These are phyloP conservation scores for Fusarium guadeloupense DNA, from an alignment of 2,329 filamentous ascomycete genomes.

Conservation along the genomic window DNA sequence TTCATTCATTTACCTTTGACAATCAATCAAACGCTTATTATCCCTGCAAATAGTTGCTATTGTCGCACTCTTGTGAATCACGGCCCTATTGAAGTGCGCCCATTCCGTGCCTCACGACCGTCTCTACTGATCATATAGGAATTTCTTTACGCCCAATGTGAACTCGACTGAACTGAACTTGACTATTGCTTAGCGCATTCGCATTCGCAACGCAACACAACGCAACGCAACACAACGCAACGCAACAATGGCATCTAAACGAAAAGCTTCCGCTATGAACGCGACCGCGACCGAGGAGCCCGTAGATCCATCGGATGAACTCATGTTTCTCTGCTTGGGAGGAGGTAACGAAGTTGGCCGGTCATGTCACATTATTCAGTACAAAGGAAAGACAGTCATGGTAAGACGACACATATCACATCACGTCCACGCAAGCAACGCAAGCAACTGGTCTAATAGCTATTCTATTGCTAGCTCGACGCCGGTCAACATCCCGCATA, in stretches of 20 bases:
- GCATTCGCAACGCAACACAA: no score
- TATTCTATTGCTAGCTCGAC: slow-evolving; percentile 73
- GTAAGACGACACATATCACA: slow-evolving; percentile 56
- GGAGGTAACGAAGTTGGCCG: slow-evolving; percentile 97
- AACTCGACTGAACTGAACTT: slow-evolving; percentile 9
- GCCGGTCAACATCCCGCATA: slow-evolving; percentile 97
- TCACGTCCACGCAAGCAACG: no score
- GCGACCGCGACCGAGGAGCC: slow-evolving; percentile 77
- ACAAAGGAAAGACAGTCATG: slow-evolving; percentile 99
- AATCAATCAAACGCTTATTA: not conserved
- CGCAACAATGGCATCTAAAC: slow-evolving; percentile 88
- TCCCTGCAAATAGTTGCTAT: slow-evolving; percentile 1
- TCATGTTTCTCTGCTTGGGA: slow-evolving; percentile 92
- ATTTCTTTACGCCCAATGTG: slow-evolving; percentile 22
- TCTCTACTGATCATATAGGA: slow-evolving; percentile 29
- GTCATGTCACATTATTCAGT: slow-evolving; percentile 97
- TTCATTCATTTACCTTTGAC: not conserved
- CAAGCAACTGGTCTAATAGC: slow-evolving; percentile 35
- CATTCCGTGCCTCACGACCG: slow-evolving; percentile 4
- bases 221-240: no score
- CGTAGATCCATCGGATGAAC: slow-evolving; percentile 90
- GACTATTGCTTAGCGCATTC: slow-evolving; percentile 23
- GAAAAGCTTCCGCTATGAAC: slow-evolving; percentile 83
- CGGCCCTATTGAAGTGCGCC: slow-evolving; percentile 6
- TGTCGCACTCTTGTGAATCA: slow-evolving; percentile 16